A percentile compares a stretch with the other conserved stretches of the same genome.
Evolutionary conservation across 768 basidiomycete species (phyloP).

Genomic region (Trametes villosa): DNA sequence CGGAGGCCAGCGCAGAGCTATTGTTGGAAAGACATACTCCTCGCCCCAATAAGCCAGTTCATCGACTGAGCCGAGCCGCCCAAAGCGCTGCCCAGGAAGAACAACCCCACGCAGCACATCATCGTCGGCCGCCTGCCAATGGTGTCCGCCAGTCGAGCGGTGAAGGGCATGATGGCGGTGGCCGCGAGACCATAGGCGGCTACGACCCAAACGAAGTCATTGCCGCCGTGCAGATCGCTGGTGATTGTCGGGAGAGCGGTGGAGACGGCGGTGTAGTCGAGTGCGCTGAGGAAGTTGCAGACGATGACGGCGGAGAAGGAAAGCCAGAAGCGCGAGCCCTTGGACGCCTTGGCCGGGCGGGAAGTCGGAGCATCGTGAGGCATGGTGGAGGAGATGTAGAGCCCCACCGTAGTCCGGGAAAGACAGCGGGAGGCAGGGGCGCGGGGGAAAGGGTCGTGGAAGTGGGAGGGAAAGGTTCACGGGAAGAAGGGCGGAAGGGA

Average conservation of each 20-base stretch:
- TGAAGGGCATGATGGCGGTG: slow-evolving; percentile 40
- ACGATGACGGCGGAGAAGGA: slow-evolving; percentile 10
- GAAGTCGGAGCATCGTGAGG: neutral
- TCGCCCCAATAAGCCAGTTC: slow-evolving; percentile 44
- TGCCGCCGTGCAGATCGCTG: slow-evolving; percentile 19
- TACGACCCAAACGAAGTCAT: slow-evolving; percentile 31
- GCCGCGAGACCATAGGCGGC: slow-evolving; percentile 41
- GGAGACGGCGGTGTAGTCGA: slow-evolving; percentile 14
- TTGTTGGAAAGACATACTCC: neutral
- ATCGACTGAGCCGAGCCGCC: slow-evolving; percentile 44
- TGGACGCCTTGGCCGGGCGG: neutral
- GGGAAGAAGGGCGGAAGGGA: too few relatives aligned
- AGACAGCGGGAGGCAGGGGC: too few relatives aligned
- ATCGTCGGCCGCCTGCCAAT: slow-evolving; percentile 42
- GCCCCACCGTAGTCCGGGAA: too few relatives aligned
- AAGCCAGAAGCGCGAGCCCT: slow-evolving; percentile 8
- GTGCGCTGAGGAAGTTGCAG: slow-evolving; percentile 15
- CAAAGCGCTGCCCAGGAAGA: slow-evolving; percentile 46
- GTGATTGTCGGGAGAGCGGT: slow-evolving; percentile 12
- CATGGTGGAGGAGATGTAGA: too few relatives aligned
- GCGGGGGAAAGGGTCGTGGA: too few relatives aligned
- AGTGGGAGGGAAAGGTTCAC: too few relatives aligned
- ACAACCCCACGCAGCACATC: slow-evolving; percentile 35
- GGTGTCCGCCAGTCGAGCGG: slow-evolving; percentile 10
- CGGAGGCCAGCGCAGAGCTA: too few relatives aligned